Conservation (phyloP, 352 stramenopile species). For the Thraustochytrium sp. region DNA sequence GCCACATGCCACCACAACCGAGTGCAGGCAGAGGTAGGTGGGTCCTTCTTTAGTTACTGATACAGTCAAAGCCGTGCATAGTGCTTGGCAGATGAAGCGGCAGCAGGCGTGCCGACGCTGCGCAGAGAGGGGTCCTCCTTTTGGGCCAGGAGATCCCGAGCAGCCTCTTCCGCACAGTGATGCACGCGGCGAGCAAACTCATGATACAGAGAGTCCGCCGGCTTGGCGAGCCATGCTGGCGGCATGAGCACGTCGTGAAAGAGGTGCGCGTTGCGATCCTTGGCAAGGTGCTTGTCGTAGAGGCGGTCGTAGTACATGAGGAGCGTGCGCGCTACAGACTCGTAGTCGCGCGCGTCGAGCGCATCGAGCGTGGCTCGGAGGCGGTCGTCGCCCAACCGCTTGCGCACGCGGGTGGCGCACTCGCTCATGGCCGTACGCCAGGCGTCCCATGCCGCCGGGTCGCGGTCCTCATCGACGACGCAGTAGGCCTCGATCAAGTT, state of each 20-base stretch:
- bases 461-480: background rate
- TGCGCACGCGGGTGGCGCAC: background rate
- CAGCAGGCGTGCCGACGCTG: too few species aligned
- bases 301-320: constrained; percentile 48
- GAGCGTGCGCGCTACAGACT: background rate
- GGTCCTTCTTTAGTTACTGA: too few species aligned
- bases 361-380: background rate
- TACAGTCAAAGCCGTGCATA: too few species aligned
- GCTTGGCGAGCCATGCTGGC: background rate
- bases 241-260: background rate
- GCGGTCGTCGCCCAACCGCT: constrained; percentile 19
- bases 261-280: background rate
- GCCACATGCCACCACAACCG: too few species aligned
- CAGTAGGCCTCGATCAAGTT: constrained; percentile 41
- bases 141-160: too few species aligned
- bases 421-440: background rate
- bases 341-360: constrained; percentile 13
- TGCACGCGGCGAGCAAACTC: too few species aligned
- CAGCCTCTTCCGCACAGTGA: too few species aligned
- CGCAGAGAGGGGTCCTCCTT: too few species aligned
- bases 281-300: constrained; percentile 41
- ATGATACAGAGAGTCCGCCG: too few species aligned
- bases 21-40: too few species aligned
- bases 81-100: too few species aligned
- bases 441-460: background rate